Percentiles rank a stretch among this genome's conserved stretches.
Conservation (phyloP, 306 rosid genomes). For the Notholithocarpus densiflorus region DNA sequence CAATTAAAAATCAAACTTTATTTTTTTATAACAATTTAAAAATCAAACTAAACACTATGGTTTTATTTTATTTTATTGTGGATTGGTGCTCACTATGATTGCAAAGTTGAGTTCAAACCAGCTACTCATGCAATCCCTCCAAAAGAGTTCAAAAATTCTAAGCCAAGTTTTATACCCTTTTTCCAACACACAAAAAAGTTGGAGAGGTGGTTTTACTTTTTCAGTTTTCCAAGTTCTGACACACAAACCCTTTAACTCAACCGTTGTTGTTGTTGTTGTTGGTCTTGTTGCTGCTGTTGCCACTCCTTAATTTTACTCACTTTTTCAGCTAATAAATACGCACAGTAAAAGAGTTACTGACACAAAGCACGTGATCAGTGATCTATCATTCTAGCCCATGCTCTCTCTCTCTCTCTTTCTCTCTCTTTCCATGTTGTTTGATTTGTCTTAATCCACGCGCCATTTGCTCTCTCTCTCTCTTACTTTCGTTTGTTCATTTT, state of each 20-base stretch:
- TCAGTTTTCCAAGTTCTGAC: conserved; percentile 41
- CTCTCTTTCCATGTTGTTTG: neutral
- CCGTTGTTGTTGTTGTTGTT: neutral
- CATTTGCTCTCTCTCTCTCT: conserved; percentile 1
- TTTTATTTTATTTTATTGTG: too few species aligned
- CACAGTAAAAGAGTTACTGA: conserved; percentile 34
- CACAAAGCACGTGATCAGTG: conserved; percentile 79
- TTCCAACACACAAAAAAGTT: neutral
- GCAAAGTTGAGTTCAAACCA: neutral
- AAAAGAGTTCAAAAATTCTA: neutral
- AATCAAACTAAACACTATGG: neutral
- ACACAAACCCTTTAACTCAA: conserved; percentile 9
- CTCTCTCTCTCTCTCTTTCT: conserved; percentile 13
- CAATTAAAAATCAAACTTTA: neutral
- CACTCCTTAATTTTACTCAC: neutral
- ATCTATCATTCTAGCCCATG: conserved; percentile 7
- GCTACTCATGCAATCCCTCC: neutral
- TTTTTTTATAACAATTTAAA: neutral
- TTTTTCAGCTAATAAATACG: conserved; percentile 16
- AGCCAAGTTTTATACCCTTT: neutral
- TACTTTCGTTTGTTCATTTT: neutral
- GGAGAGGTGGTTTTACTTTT: neutral
- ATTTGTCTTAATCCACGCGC: conserved; percentile 54
- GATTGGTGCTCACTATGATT: too few species aligned
- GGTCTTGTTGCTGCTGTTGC: neutral